A percentile compares a stretch with the other conserved stretches of the same genome.
Evolutionary conservation across 352 stramenopile species (phyloP).

Genomic region (Phytophthora agathidicida): DNA sequence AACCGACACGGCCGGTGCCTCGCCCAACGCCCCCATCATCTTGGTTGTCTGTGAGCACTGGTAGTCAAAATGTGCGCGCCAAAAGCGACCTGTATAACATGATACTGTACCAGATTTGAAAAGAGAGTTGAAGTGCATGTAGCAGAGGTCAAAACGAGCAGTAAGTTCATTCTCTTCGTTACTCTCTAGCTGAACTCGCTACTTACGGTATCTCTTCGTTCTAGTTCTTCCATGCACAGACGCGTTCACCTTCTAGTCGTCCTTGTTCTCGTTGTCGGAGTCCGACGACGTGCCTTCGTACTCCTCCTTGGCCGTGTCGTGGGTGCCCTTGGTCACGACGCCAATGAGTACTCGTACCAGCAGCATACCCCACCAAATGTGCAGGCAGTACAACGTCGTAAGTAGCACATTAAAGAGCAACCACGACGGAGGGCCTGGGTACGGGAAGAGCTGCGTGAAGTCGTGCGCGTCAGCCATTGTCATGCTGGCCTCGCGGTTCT

Average conservation of each 20-base stretch:
- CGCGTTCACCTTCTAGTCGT: conserved; percentile 47
- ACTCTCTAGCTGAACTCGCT: conserved; percentile 3
- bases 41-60: conserved; percentile 7
- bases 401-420: conserved; percentile 86
- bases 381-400: conserved; percentile 70
- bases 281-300: conserved; percentile 87
- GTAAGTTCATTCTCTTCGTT: conserved; percentile 1
- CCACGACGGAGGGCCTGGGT: conserved; percentile 78
- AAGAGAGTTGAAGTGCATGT: conserved; percentile 5
- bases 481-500: conserved; percentile 81
- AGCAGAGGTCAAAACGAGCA: not conserved
- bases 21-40: conserved; percentile 40
- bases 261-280: conserved; percentile 74
- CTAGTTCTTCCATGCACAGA: conserved; percentile 15
- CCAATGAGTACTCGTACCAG: conserved; percentile 73
- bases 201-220: conserved; percentile 11
- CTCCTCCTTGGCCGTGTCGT: conserved; percentile 84
- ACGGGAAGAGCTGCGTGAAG: conserved; percentile 69
- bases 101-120: conserved; percentile 8
- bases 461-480: conserved; percentile 71
- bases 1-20: conserved; percentile 9
- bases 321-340: conserved; percentile 73
- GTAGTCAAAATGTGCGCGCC: conserved; percentile 22
- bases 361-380: conserved; percentile 88
- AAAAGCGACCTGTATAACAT: conserved; percentile 15